Evolutionary conservation across 176 grass and related monocot genomes (phyloP).

Genomic region (Cymbopogon citratus): DNA sequence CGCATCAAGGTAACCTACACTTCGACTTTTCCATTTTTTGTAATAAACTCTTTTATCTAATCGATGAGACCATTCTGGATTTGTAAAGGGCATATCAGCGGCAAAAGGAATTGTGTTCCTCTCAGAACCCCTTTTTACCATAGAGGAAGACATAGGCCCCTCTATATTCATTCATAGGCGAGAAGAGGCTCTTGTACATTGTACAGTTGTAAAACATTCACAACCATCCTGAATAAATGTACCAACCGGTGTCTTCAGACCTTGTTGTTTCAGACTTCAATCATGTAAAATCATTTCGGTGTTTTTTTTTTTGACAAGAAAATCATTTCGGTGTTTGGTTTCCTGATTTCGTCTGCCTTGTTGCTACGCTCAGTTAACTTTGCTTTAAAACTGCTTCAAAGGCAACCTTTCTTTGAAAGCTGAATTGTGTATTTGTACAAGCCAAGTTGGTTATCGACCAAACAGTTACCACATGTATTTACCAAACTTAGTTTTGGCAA

Average conservation of each 20-base stretch:
- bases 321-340: not conserved
- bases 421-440: not conserved
- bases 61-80: constrained; percentile 14
- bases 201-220: constrained; percentile 28
- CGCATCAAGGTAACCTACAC: constrained; percentile 51
- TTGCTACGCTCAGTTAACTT: not conserved
- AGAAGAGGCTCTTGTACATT: constrained; percentile 25
- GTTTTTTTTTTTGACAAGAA: too few species aligned
- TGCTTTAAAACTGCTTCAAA: not conserved
- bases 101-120: constrained; percentile 59
- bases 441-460: not conserved
- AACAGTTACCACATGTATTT: not conserved
- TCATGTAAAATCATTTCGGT: not conserved
- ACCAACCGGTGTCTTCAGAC: not conserved
- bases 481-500: not conserved
- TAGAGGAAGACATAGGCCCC: not conserved
- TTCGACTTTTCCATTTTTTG: not conserved
- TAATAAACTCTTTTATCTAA: not conserved
- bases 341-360: not conserved
- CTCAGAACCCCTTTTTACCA: constrained; percentile 75
- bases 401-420: not conserved
- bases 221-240: not conserved
- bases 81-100: constrained; percentile 60
- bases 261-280: not conserved
- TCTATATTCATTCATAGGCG: not conserved